phyloP scores from a whole-genome alignment of 106 monocot genomes.

The Dendrobium chrysotoxum region DNA sequence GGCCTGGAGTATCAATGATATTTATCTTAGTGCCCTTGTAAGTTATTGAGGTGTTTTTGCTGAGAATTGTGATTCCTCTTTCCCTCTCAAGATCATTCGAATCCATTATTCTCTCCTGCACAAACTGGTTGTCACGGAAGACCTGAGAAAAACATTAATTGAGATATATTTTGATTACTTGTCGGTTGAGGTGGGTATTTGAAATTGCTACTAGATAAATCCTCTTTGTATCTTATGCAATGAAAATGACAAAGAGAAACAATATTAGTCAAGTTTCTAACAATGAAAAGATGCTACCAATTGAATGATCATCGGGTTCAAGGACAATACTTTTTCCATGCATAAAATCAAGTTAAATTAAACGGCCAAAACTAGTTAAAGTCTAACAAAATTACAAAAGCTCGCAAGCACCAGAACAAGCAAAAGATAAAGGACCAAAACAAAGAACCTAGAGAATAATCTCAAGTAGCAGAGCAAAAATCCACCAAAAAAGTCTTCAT shows the following conservation, averaged over 20 bases:
- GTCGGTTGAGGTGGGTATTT: background rate
- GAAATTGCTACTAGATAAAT: background rate
- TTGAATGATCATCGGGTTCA: background rate
- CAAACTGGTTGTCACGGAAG: conserved; percentile 90
- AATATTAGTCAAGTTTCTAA: background rate
- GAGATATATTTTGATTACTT: conserved; percentile 1
- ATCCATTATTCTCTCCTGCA: conserved; percentile 98
- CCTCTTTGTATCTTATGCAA: background rate
- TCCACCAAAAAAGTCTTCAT: background rate
- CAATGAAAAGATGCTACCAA: background rate
- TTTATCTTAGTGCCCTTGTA: conserved; percentile 96
- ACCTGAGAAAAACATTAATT: conserved; percentile 51
- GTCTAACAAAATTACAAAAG: background rate
- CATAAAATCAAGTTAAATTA: background rate
- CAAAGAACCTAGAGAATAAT: background rate
- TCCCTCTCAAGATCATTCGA: conserved; percentile 94
- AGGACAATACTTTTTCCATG: background rate
- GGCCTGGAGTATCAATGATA: conserved; percentile 97
- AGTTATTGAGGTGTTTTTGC: conserved; percentile 96
- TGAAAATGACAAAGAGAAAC: background rate
- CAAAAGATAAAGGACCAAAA: background rate
- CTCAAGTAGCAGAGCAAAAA: background rate
- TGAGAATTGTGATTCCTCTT: conserved; percentile 97
- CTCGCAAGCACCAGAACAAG: background rate
- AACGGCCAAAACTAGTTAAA: background rate